These are phyloP conservation scores for Macrolepiota albuminosa DNA, from an alignment of 768 basidiomycete species.

Conservation along the genomic window DNA sequence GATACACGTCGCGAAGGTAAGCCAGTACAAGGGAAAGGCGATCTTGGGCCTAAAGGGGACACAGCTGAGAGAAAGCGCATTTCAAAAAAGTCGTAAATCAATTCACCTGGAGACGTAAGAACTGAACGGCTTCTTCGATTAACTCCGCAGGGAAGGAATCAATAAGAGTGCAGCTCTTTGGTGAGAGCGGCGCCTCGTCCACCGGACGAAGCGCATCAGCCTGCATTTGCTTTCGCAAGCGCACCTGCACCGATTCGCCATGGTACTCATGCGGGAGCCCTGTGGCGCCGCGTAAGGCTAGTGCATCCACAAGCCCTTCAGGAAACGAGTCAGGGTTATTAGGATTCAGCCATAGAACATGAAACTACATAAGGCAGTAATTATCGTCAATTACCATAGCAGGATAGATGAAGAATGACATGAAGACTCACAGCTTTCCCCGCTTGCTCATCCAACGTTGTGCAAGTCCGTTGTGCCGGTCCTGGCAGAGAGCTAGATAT, in stretches of 20 bases:
- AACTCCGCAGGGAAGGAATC: slow-evolving; percentile 45
- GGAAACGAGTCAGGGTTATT: slow-evolving; percentile 63
- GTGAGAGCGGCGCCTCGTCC: slow-evolving; percentile 31
- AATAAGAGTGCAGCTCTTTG: slow-evolving; percentile 19
- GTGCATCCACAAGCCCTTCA: slow-evolving; percentile 52
- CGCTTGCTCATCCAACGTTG: slow-evolving; percentile 67
- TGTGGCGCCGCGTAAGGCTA: slow-evolving; percentile 35
- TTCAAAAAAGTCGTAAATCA: slow-evolving; percentile 7
- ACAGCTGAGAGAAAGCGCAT: slow-evolving; percentile 10
- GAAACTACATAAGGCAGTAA: slow-evolving; percentile 51
- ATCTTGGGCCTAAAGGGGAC: slow-evolving; percentile 54
- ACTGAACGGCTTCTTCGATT: slow-evolving; percentile 63
- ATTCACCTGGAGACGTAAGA: slow-evolving; percentile 61
- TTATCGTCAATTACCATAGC: slow-evolving; percentile 1
- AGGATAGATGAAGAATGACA: neutral
- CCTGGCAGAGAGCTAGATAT: slow-evolving; percentile 20
- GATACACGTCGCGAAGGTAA: slow-evolving; percentile 67
- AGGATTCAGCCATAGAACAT: slow-evolving; percentile 76
- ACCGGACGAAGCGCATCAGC: slow-evolving; percentile 63
- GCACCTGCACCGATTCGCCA: slow-evolving; percentile 36
- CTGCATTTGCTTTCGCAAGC: slow-evolving; percentile 71
- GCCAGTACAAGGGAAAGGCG: slow-evolving; percentile 61
- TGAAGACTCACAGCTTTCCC: slow-evolving; percentile 43
- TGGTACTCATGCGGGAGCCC: slow-evolving; percentile 19
- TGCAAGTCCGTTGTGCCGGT: slow-evolving; percentile 71